These are phyloP conservation scores for Vitis hybrid DNA, from an alignment of 177 flowering plant genomes.

Conservation along the genomic window DNA sequence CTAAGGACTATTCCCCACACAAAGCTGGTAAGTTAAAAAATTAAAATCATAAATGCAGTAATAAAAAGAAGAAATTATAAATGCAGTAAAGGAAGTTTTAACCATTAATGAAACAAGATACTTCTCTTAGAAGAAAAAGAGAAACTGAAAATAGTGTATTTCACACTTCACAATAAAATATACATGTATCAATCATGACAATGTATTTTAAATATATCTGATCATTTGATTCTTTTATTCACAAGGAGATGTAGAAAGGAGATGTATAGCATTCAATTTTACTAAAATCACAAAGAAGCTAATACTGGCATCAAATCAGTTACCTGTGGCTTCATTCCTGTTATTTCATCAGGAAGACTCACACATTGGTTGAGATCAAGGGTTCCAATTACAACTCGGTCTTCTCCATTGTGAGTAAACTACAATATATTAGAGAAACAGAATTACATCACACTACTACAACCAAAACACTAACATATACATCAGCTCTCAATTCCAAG, in stretches of 20 bases:
- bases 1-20: too few species aligned
- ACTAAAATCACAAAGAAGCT: neutral
- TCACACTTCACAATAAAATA: too few species aligned
- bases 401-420: conserved; percentile 68
- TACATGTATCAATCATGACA: too few species aligned
- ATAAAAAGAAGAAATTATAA: too few species aligned
- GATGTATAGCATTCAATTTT: neutral
- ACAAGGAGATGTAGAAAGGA: neutral
- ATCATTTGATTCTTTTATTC: neutral
- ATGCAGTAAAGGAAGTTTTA: too few species aligned
- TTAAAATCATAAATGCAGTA: too few species aligned
- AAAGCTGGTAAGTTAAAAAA: too few species aligned
- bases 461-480: neutral
- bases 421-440: conserved; percentile 25
- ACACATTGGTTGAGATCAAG: conserved; percentile 87
- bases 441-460: neutral
- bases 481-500: neutral
- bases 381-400: conserved; percentile 79
- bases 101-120: neutral
- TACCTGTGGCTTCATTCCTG: conserved; percentile 89
- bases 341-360: conserved; percentile 84
- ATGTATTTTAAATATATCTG: too few species aligned
- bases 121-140: neutral
- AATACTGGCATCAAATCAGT: neutral
- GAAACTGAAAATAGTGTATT: too few species aligned